Evolutionary conservation across 2,329 filamentous ascomycete species (phyloP).

Genomic region (Eutypella sp.): DNA sequence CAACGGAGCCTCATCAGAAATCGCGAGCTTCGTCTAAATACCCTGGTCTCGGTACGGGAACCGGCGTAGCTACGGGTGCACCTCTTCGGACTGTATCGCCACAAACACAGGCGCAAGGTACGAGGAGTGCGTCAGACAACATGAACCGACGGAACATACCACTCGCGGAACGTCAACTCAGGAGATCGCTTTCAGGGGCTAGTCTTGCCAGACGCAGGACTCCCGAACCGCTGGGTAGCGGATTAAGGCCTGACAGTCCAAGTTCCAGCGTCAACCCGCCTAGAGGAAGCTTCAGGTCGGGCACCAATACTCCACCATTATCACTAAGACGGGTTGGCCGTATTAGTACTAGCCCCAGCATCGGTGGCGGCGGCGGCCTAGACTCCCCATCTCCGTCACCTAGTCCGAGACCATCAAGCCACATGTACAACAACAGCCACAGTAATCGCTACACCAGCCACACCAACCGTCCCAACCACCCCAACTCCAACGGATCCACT

Average conservation of each 20-base stretch:
- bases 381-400: too few species aligned
- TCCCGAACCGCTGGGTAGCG: slow-evolving; percentile 47
- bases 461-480: slow-evolving; percentile 12
- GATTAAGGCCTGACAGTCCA: slow-evolving; percentile 62
- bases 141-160: slow-evolving; percentile 16
- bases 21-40: slow-evolving; percentile 14
- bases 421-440: too few species aligned
- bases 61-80: slow-evolving; percentile 11
- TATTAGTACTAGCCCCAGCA: too few species aligned
- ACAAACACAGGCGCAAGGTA: slow-evolving; percentile 8
- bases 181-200: slow-evolving; percentile 49
- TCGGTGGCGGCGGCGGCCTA: too few species aligned
- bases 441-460: slow-evolving; percentile 31
- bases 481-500: slow-evolving; percentile 12
- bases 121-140: slow-evolving; percentile 37
- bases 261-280: slow-evolving; percentile 50
- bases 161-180: slow-evolving; percentile 19
- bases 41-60: slow-evolving; percentile 11
- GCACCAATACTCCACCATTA: slow-evolving; percentile 59
- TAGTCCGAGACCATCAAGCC: too few species aligned
- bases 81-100: slow-evolving; percentile 10
- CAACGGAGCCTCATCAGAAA: slow-evolving; percentile 15
- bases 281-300: too few species aligned
- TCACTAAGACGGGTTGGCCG: slow-evolving; percentile 56
- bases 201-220: slow-evolving; percentile 47